Percentiles rank a stretch among this genome's conserved stretches.
These are phyloP conservation scores for Trichoderma reesei DNA, from an alignment of 495 filamentous ascomycete species.

Conservation along the genomic window DNA sequence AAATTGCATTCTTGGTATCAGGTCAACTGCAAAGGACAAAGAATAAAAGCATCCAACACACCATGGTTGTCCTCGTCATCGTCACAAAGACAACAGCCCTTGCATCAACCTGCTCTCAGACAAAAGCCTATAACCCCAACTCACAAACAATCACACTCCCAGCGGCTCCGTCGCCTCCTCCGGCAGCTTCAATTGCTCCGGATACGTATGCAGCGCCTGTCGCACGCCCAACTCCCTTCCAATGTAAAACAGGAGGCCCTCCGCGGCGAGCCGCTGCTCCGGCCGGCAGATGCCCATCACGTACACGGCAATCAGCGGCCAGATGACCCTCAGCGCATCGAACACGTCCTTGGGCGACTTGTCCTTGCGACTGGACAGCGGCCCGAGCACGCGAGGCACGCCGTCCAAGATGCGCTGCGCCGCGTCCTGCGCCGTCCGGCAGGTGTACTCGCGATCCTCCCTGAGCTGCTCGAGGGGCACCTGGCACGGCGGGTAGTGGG, in stretches of 20 bases:
- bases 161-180: not conserved
- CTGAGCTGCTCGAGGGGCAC: not conserved
- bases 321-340: not conserved
- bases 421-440: not conserved
- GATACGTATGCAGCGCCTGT: not conserved
- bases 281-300: not conserved
- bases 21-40: too few species aligned
- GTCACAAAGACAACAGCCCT: too few species aligned
- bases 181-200: not conserved
- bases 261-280: not conserved
- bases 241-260: not conserved
- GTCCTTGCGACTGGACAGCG: not conserved
- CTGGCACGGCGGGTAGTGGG: not conserved
- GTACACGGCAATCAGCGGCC: not conserved
- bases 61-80: too few species aligned
- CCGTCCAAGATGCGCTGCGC: not conserved
- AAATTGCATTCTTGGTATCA: too few species aligned
- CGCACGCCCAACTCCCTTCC: not conserved
- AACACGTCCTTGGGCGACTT: constrained; percentile 4
- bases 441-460: not conserved
- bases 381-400: not conserved
- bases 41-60: too few species aligned
- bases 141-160: not conserved
- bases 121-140: not conserved
- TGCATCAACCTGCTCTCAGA: too few species aligned